Evolutionary conservation across 805 yeast species (phyloP).

Genomic region (Lipomyces chichibuensis): DNA sequence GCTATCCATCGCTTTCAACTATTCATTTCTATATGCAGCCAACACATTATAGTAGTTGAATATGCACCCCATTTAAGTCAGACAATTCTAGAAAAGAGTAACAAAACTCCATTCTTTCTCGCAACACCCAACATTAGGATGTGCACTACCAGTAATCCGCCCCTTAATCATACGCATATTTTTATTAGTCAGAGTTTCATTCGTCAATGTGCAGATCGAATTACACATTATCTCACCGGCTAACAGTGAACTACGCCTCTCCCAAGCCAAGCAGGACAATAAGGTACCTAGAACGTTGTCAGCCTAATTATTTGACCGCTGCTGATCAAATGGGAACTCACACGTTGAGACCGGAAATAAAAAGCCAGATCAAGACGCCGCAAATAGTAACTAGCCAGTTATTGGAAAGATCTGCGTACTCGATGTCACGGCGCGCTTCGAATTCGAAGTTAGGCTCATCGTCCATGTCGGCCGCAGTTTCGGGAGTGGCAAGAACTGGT

Average conservation of each 20-base stretch:
- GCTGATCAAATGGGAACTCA: conserved; percentile 44
- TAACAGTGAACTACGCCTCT: conserved; percentile 38
- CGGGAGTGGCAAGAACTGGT: conserved; percentile 29
- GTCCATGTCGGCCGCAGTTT: conserved; percentile 22
- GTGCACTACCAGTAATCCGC: not conserved
- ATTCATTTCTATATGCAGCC: not conserved
- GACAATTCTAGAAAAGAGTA: not conserved
- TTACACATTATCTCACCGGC: not conserved
- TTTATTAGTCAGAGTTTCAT: too few relatives aligned
- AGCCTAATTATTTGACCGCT: too few relatives aligned
- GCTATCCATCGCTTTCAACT: not conserved
- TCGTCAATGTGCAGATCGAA: not conserved
- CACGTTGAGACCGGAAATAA: conserved; percentile 69
- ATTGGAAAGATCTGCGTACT: conserved; percentile 51
- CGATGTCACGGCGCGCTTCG: conserved; percentile 18
- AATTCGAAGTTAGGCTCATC: conserved; percentile 15
- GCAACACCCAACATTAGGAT: not conserved
- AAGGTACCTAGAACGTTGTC: conserved; percentile 39
- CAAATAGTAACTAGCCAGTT: conserved; percentile 57
- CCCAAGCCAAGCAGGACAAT: conserved; percentile 55
- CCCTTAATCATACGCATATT: not conserved
- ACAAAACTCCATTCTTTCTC: not conserved
- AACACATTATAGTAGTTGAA: not conserved
- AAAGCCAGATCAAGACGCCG: conserved; percentile 67
- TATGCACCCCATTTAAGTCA: not conserved